Conservation (phyloP, 306 rosid species). For the Casuarina equisetifolia region DNA sequence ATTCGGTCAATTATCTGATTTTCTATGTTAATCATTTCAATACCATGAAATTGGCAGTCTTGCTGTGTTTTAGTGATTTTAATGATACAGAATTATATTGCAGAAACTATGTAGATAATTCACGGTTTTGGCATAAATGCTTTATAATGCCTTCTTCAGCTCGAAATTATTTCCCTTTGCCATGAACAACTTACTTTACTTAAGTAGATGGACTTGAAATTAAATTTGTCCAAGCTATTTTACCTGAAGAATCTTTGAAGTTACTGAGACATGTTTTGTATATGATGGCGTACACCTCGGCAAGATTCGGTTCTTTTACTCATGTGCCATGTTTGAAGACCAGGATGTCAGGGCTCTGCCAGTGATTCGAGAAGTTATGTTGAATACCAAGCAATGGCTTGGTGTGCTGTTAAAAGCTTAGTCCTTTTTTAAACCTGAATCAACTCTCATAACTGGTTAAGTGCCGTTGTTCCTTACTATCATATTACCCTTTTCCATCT, state of each 20-base stretch:
- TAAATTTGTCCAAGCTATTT: neutral
- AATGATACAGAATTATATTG: neutral
- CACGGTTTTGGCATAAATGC: neutral
- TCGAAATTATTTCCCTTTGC: neutral
- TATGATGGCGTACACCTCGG: neutral
- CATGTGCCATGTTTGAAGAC: neutral
- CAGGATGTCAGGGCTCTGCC: neutral
- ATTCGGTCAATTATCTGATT: slow-evolving; percentile 11
- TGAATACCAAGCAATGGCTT: neutral
- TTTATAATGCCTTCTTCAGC: neutral
- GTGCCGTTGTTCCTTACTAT: neutral
- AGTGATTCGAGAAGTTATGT: neutral
- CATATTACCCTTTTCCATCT: no score
- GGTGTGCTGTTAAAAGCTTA: neutral
- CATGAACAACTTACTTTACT: neutral
- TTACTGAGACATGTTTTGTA: neutral
- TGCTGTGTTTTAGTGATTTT: neutral
- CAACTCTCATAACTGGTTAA: neutral
- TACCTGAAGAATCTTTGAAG: neutral
- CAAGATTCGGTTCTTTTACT: neutral
- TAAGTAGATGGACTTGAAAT: neutral
- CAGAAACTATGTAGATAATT: neutral
- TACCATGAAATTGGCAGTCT: neutral
- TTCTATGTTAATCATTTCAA: neutral
- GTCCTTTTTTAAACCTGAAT: neutral